Conservation (phyloP, 148 eudicot genomes). For the Diospyros lotus region DNA sequence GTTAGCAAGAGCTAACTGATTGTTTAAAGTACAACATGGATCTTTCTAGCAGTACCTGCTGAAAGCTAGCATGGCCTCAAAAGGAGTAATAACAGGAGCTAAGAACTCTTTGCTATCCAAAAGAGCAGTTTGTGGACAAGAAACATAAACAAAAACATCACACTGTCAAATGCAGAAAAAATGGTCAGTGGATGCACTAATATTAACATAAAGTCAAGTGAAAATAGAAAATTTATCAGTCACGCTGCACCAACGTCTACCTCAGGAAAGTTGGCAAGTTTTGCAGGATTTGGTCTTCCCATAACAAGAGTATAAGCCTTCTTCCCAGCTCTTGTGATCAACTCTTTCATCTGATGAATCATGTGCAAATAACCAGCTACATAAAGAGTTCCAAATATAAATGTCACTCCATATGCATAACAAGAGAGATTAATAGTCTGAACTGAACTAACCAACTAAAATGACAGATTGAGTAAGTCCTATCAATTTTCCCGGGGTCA, state of each 20-base stretch:
- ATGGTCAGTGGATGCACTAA: neutral
- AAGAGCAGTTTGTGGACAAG: slow-evolving; percentile 92
- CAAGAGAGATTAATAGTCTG: too few species aligned
- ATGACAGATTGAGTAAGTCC: neutral
- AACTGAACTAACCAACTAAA: neutral
- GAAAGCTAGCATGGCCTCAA: slow-evolving; percentile 82
- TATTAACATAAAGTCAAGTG: too few species aligned
- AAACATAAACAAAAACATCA: slow-evolving; percentile 77
- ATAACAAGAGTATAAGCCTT: slow-evolving; percentile 75
- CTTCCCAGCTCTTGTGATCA: slow-evolving; percentile 71
- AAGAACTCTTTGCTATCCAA: slow-evolving; percentile 96
- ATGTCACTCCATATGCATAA: neutral
- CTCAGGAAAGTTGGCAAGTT: slow-evolving; percentile 96
- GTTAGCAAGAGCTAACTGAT: neutral
- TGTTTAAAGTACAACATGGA: neutral
- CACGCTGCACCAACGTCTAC: slow-evolving; percentile 24
- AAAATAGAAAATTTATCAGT: neutral
- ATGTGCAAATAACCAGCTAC: slow-evolving; percentile 87
- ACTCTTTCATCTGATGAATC: slow-evolving; percentile 69
- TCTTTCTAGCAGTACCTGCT: slow-evolving; percentile 41
- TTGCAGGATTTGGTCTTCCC: slow-evolving; percentile 94
- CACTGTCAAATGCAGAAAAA: slow-evolving; percentile 45
- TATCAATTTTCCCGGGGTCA: neutral
- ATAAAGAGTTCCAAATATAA: slow-evolving; percentile 15
- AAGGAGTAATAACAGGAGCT: slow-evolving; percentile 95